phyloP scores from a whole-genome alignment of 345 rosid species.

The Aegle marmelos region DNA sequence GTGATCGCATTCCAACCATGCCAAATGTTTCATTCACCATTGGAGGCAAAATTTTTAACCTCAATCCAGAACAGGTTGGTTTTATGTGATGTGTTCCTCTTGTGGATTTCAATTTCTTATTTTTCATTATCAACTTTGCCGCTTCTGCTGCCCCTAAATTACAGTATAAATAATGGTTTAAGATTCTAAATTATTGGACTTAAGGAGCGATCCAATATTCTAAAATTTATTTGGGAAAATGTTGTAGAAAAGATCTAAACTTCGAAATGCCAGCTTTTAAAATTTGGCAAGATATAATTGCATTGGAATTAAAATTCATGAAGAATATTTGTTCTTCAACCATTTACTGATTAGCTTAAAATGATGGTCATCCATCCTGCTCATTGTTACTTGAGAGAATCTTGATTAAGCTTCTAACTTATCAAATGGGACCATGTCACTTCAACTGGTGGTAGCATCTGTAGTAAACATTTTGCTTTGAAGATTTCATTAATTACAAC shows the following conservation, averaged over 20 bases:
- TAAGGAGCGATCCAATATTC: neutral
- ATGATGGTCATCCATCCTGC: neutral
- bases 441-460: neutral
- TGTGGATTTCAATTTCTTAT: neutral
- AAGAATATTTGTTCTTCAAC: neutral
- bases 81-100: neutral
- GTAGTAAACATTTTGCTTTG: no score
- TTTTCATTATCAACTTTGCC: neutral
- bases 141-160: neutral
- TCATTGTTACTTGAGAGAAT: neutral
- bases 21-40: constrained; percentile 63
- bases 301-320: neutral
- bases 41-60: constrained; percentile 51
- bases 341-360: neutral
- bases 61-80: constrained; percentile 68
- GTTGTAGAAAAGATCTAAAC: neutral
- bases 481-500: no score
- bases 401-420: neutral
- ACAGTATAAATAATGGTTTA: neutral
- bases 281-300: neutral
- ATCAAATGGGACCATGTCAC: neutral
- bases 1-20: constrained; percentile 44
- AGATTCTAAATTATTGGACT: neutral
- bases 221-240: neutral
- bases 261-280: neutral